A percentile compares a stretch with the other conserved stretches of the same genome.
Conservation (phyloP, 1,284 basidiomycete species). For the Ganoderma lingzhi region DNA sequence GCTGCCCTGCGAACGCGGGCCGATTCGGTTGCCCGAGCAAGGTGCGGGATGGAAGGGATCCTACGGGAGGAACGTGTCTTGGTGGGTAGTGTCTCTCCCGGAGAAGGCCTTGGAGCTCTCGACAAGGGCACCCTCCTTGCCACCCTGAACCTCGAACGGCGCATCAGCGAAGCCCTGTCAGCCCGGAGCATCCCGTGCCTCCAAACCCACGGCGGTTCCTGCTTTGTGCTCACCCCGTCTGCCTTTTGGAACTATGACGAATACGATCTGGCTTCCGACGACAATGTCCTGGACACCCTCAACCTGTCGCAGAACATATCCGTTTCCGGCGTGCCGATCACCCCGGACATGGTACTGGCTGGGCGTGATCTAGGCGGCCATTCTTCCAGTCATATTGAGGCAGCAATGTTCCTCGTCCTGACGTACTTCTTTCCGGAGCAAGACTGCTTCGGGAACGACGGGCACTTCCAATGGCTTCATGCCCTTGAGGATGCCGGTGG, state of each 20-base stretch:
- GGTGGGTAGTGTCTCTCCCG: constrained; percentile 62
- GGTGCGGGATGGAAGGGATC: constrained; percentile 77
- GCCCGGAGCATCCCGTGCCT: constrained; percentile 58
- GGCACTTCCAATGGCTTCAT: constrained; percentile 71
- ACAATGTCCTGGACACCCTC: constrained; percentile 65
- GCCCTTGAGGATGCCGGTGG: constrained; percentile 58
- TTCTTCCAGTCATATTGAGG: constrained; percentile 59
- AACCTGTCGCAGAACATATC: constrained; percentile 59
- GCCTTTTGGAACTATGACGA: constrained; percentile 77
- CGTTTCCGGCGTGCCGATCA: constrained; percentile 66
- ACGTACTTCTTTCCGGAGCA: constrained; percentile 82
- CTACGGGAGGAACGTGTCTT: constrained; percentile 83
- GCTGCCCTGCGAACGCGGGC: constrained; percentile 67
- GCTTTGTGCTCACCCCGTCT: constrained; percentile 76
- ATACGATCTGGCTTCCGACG: constrained; percentile 58
- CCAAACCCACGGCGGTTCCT: constrained; percentile 55
- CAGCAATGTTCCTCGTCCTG: constrained; percentile 74
- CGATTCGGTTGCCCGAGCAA: constrained; percentile 75
- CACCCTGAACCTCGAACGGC: constrained; percentile 68
- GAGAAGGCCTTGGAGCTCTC: constrained; percentile 61
- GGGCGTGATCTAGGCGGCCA: constrained; percentile 65
- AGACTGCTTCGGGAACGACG: constrained; percentile 68
- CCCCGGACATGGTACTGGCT: constrained; percentile 80
- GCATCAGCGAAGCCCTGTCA: constrained; percentile 57
- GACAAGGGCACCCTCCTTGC: constrained; percentile 67